Evolutionary conservation across 2,329 filamentous ascomycete genomes (phyloP).

Genomic region (Hypoxylon sp.): DNA sequence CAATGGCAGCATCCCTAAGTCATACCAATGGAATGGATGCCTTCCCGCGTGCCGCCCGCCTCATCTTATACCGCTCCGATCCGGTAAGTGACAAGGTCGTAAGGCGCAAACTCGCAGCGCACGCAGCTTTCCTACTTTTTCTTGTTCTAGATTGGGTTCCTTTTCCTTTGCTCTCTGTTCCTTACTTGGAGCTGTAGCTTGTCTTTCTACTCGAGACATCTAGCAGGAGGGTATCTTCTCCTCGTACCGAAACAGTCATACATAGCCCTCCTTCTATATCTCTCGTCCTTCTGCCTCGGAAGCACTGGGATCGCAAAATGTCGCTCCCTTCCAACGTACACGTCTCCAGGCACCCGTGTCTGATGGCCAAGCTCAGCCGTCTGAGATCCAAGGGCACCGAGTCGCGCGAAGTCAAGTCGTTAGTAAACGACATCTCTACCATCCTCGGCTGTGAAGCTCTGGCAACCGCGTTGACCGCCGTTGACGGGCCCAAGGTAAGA

Average conservation of each 20-base stretch:
- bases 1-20: too few species aligned
- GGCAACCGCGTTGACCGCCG: slow-evolving; percentile 64
- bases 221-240: background rate
- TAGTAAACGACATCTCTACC: slow-evolving; percentile 86
- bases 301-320: slow-evolving; percentile 32
- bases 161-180: background rate
- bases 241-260: background rate
- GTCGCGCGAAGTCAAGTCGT: slow-evolving; percentile 77
- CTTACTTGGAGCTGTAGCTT: background rate
- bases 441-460: slow-evolving; percentile 87
- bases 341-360: slow-evolving; percentile 84
- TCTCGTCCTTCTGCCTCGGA: background rate
- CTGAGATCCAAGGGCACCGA: slow-evolving; percentile 76
- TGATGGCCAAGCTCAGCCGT: slow-evolving; percentile 88
- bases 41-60: slow-evolving; percentile 14
- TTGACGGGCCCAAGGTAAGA: slow-evolving; percentile 68
- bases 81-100: background rate
- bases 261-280: background rate
- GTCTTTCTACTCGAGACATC: background rate
- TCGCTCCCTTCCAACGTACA: slow-evolving; percentile 70
- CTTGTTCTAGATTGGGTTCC: background rate
- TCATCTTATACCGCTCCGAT: slow-evolving; percentile 8
- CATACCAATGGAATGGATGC: too few species aligned
- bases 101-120: background rate
- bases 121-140: slow-evolving; percentile 1